A percentile compares a stretch with the other conserved stretches of the same genome.
phyloP scores from a whole-genome alignment of 1,284 basidiomycete genomes.

The Cutaneotrichosporon sp. region DNA sequence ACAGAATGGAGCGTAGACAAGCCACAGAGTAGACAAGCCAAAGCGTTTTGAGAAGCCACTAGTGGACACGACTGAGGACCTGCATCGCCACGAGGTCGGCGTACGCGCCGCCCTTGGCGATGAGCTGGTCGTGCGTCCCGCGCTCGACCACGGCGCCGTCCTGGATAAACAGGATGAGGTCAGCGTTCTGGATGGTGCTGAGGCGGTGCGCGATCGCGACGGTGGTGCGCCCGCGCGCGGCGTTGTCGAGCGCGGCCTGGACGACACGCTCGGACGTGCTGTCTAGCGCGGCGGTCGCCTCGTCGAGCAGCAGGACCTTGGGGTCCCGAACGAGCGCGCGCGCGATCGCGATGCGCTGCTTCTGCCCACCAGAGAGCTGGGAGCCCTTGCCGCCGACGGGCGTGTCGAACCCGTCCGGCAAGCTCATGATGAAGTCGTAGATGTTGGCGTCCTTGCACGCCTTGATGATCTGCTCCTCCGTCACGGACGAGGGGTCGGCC shows the following conservation, averaged over 20 bases:
- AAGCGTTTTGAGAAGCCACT: too few relatives aligned
- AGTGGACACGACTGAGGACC: conserved; percentile 9
- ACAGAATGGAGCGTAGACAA: too few relatives aligned
- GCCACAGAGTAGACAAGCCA: too few relatives aligned
- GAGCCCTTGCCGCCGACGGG: conserved; percentile 92
- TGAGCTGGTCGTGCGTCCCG: conserved; percentile 83
- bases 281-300: conserved; percentile 92
- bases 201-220: conserved; percentile 72
- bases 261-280: conserved; percentile 91
- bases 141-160: conserved; percentile 82
- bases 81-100: conserved; percentile 20
- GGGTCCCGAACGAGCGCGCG: conserved; percentile 91
- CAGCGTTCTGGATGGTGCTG: conserved; percentile 92
- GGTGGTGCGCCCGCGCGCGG: conserved; percentile 85
- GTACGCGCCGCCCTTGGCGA: conserved; percentile 72
- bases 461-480: conserved; percentile 79
- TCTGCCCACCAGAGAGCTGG: conserved; percentile 71
- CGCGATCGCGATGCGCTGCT: conserved; percentile 93
- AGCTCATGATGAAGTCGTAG: conserved; percentile 75
- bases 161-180: conserved; percentile 90
- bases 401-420: conserved; percentile 90
- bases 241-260: conserved; percentile 90
- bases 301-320: conserved; percentile 83
- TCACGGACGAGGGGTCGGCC: conserved; percentile 79
- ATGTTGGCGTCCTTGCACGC: conserved; percentile 87